Evolutionary conservation across 1,284 basidiomycete genomes (phyloP).

Genomic region (Mycosarcoma mackinlayi): DNA sequence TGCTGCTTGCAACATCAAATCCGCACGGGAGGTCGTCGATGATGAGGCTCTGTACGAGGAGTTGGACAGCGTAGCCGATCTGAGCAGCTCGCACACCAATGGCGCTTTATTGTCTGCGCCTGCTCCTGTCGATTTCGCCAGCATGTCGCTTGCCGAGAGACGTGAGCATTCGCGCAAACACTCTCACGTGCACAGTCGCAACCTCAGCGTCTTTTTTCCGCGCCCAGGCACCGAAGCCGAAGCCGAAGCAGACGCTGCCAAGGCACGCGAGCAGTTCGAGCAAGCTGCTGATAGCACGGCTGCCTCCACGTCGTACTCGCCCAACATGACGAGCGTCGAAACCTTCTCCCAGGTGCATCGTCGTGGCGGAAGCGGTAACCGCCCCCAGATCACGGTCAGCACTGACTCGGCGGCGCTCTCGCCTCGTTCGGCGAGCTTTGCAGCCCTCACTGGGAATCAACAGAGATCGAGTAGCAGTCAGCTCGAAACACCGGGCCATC

Average conservation of each 20-base stretch:
- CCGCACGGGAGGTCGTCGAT: conserved; percentile 3
- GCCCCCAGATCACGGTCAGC: conserved; percentile 52
- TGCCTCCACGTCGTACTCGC: conserved; percentile 5
- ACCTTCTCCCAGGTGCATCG: conserved; percentile 33
- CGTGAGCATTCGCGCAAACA: conserved; percentile 63
- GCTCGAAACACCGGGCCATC: conserved; percentile 18
- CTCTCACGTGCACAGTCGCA: conserved; percentile 60
- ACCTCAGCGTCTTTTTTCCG: conserved; percentile 66
- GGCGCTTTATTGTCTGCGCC: not conserved
- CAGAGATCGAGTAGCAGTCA: conserved; percentile 3
- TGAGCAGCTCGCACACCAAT: conserved; percentile 10
- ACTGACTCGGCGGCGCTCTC: conserved; percentile 41
- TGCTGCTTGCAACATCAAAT: not conserved
- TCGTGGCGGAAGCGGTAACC: conserved; percentile 36
- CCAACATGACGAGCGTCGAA: not conserved
- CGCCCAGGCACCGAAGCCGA: conserved; percentile 64
- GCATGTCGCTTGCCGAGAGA: conserved; percentile 57
- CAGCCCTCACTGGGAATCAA: conserved; percentile 24
- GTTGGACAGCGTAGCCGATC: conserved; percentile 42
- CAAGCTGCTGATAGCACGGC: conserved; percentile 3
- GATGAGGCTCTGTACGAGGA: conserved; percentile 42
- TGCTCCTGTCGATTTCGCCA: conserved; percentile 23
- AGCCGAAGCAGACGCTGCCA: conserved; percentile 45
- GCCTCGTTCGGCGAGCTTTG: conserved; percentile 43
- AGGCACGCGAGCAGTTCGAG: conserved; percentile 34